Evolutionary conservation across 768 basidiomycete genomes (phyloP), one percentile per base, ranked within the genome.

Genomic region (Hygrocybe punicea): DNA sequence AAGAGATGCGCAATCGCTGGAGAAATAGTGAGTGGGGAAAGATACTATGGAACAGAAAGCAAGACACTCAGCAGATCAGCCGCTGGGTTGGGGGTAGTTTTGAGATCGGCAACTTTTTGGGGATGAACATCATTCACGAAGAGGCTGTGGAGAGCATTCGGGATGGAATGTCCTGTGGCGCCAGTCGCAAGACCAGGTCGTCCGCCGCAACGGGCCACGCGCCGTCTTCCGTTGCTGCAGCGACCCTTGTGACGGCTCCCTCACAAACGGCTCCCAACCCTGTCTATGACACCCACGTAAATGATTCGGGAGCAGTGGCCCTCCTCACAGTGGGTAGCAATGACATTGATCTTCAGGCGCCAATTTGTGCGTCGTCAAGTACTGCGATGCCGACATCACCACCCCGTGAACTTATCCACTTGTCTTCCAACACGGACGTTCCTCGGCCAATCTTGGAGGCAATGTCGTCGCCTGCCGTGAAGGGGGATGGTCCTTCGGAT

Each of bases 61-160:
- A 68, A 51, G 62, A 66, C 23, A 74, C 71, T 50, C 60, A 69
- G 48, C 65, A 61, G 35, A 54, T 61, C 14, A 70, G 66, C 13
- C 75, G 71, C 19, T 91, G 88, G 87, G 78, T 88, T 25, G 89
- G 91, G 24, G 77, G 77, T 21, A 89, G 84, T 58, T 93, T 93
- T 60, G 87, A 90, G 63, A 76, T 93, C 36, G 91, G 91, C 2
- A 78, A 78, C n/a, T 78, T 93, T 58, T 73, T 91, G 36, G 91
- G 89, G 10, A 78, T 91, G 51, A 80, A 84, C 59, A 72, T 87
- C 33, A 71, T 86, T 49, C 72, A 79, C 44, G 73, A 73, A 45
- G 65, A 66, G 37, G 64, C 63, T 6, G 55, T 56, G 13, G 10
- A 62, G 36, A 62, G 57, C 24, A 49, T 51, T 36, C 60, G 58